Percentiles rank a stretch among this genome's conserved stretches.
Evolutionary conservation across 2,329 filamentous ascomycete species (phyloP).

Genomic region (Uncinocarpus reesii): DNA sequence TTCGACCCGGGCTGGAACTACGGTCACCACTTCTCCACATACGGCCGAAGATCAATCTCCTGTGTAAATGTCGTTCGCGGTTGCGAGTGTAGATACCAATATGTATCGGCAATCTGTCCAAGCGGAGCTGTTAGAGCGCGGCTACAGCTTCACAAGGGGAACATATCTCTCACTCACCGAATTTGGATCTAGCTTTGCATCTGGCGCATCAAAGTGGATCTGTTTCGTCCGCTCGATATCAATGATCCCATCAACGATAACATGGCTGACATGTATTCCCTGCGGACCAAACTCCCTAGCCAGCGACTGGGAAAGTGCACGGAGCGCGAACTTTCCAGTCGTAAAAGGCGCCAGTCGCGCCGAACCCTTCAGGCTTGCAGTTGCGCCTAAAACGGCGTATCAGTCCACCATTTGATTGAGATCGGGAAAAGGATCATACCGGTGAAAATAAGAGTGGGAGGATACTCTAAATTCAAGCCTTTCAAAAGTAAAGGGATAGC

Average conservation of each 20-base stretch:
- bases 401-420: neutral
- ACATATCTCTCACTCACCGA: constrained; percentile 46
- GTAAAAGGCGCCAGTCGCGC: constrained; percentile 62
- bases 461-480: constrained; percentile 47
- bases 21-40: constrained; percentile 67
- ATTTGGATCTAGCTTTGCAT: constrained; percentile 63
- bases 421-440: constrained; percentile 16
- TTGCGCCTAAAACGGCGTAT: constrained; percentile 51
- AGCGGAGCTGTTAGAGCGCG: too few species aligned
- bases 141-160: neutral
- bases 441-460: constrained; percentile 74
- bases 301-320: constrained; percentile 63
- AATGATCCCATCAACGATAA: constrained; percentile 75
- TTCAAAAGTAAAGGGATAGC: constrained; percentile 60
- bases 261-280: constrained; percentile 74
- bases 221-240: constrained; percentile 63
- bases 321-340: constrained; percentile 66
- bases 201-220: constrained; percentile 46
- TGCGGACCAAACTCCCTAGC: constrained; percentile 75
- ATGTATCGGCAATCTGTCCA: constrained; percentile 67
- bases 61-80: constrained; percentile 68
- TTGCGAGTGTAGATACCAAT: constrained; percentile 77
- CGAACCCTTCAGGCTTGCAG: constrained; percentile 64
- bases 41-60: constrained; percentile 70
- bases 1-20: too few species aligned